Conservation (phyloP, 2,329 filamentous ascomycete species). For the Nemania serpens region DNA sequence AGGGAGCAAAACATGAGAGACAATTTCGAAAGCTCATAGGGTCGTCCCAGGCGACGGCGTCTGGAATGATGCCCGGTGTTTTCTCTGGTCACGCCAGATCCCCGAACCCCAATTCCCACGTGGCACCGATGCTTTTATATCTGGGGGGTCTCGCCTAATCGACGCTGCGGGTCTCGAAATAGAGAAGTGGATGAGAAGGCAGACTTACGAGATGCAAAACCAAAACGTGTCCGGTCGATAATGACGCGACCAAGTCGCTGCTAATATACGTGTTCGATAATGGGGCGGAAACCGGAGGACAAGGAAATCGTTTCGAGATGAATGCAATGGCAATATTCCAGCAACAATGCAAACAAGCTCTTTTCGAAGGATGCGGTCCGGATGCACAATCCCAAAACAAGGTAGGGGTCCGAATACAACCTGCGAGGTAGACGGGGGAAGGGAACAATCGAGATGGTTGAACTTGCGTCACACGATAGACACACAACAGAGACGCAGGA, state of each 20-base stretch:
- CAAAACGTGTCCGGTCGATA: background rate
- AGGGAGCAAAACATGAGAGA: slow-evolving; percentile 30
- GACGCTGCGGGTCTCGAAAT: slow-evolving; percentile 11
- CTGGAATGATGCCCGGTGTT: slow-evolving; percentile 37
- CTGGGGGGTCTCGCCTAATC: slow-evolving; percentile 19
- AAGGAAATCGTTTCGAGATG: slow-evolving; percentile 9
- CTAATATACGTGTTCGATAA: background rate
- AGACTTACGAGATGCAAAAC: slow-evolving; percentile 18
- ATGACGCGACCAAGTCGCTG: background rate
- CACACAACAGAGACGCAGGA: background rate
- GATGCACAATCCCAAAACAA: slow-evolving; percentile 2
- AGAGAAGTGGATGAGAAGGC: background rate
- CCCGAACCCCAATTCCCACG: slow-evolving; percentile 28
- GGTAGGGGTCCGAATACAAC: background rate
- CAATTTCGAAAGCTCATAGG: slow-evolving; percentile 31
- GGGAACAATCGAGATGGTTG: slow-evolving; percentile 3
- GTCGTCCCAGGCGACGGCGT: slow-evolving; percentile 40
- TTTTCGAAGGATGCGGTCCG: slow-evolving; percentile 16
- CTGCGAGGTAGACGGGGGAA: background rate
- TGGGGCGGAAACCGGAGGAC: background rate
- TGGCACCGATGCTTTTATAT: slow-evolving; percentile 28
- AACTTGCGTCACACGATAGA: background rate
- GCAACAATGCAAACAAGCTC: slow-evolving; percentile 42
- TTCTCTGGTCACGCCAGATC: slow-evolving; percentile 19
- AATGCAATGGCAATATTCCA: slow-evolving; percentile 48